Percentiles rank a stretch among this genome's conserved stretches.
These are phyloP conservation scores for Pterocarpus macrocarpus DNA, from an alignment of 306 rosid species.

Conservation along the genomic window DNA sequence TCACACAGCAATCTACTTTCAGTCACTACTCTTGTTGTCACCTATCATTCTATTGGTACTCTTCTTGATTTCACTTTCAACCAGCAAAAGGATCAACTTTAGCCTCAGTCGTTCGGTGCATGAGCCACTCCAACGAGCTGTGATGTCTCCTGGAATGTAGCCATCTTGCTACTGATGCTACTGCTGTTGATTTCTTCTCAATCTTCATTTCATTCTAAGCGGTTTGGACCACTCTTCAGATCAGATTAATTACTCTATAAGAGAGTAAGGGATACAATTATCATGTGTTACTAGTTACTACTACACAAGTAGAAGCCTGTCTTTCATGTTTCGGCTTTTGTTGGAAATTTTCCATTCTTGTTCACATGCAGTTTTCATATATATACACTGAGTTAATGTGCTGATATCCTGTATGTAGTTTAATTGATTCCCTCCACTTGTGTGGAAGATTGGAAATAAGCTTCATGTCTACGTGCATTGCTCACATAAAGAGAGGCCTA, in stretches of 20 bases:
- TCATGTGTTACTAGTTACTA: background rate
- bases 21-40: no score
- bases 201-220: constrained; percentile 55
- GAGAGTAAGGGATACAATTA: background rate
- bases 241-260: constrained; percentile 26
- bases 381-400: background rate
- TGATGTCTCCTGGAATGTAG: constrained; percentile 58
- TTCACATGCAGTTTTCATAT: constrained; percentile 2
- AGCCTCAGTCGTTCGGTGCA: constrained; percentile 22
- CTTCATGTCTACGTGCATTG: background rate
- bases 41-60: no score
- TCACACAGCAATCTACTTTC: no score
- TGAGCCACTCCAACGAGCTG: background rate
- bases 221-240: constrained; percentile 64
- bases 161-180: constrained; percentile 51
- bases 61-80: constrained; percentile 35
- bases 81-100: constrained; percentile 50
- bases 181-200: constrained; percentile 57
- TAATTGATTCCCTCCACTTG: background rate
- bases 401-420: constrained; percentile 5
- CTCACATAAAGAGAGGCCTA: background rate
- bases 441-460: background rate
- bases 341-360: background rate
- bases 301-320: background rate
- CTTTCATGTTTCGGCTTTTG: background rate